Percentiles rank a stretch among this genome's conserved stretches.
Conservation (phyloP, 495 filamentous ascomycete genomes). For the Aspergillus biplanus region DNA sequence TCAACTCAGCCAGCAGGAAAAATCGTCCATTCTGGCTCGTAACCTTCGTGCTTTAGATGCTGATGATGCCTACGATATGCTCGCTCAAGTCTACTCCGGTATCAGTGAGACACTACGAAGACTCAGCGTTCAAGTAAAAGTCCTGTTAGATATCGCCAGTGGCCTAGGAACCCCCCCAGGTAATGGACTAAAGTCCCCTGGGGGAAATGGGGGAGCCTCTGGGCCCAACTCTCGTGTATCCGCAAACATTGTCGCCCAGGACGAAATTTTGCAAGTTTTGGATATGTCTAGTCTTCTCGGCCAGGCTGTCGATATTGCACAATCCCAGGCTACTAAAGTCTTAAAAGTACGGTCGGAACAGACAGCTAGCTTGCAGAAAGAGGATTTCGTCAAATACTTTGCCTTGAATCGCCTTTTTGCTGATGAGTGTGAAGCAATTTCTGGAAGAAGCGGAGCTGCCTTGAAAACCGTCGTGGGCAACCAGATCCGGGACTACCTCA, state of each 20-base stretch:
- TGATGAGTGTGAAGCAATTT: slow-evolving; percentile 96
- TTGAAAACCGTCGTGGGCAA: slow-evolving; percentile 88
- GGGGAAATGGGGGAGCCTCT: slow-evolving; percentile 10
- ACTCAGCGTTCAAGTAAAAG: slow-evolving; percentile 87
- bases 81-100: slow-evolving; percentile 79
- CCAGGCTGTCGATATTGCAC: slow-evolving; percentile 89
- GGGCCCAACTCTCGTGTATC: slow-evolving; percentile 12
- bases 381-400: slow-evolving; percentile 87
- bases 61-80: slow-evolving; percentile 82
- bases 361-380: slow-evolving; percentile 70
- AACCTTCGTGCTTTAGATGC: slow-evolving; percentile 86
- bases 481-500: slow-evolving; percentile 90
- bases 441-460: slow-evolving; percentile 79
- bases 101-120: slow-evolving; percentile 86
- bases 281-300: slow-evolving; percentile 95
- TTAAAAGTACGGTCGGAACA: slow-evolving; percentile 91
- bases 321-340: slow-evolving; percentile 89
- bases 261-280: slow-evolving; percentile 80
- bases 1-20: slow-evolving; percentile 79
- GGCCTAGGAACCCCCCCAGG: slow-evolving; percentile 53
- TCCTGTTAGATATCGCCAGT: slow-evolving; percentile 93
- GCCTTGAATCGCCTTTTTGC: slow-evolving; percentile 91
- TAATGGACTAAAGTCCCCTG: slow-evolving; percentile 16
- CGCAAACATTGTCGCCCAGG: slow-evolving; percentile 56
- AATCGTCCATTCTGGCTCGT: slow-evolving; percentile 84